Evolutionary conservation across 2,329 filamentous ascomycete genomes (phyloP).

Genomic region (Rhexocercosporidium sp.): DNA sequence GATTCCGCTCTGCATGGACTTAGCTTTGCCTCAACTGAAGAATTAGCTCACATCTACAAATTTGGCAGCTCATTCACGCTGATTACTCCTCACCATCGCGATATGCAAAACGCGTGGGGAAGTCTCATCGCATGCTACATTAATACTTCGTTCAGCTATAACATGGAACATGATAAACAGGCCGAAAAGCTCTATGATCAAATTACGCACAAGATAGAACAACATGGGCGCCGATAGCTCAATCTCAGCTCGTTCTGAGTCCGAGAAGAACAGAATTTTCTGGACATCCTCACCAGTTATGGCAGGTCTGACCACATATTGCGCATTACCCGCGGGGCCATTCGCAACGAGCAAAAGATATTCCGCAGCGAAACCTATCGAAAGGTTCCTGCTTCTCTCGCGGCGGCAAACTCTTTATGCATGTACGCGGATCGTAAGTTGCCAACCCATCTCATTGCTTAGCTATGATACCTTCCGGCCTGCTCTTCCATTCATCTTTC

Average conservation of each 20-base stretch:
- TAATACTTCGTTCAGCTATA: background rate
- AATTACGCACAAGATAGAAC: background rate
- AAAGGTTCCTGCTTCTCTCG: background rate
- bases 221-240: background rate
- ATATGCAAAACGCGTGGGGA: background rate
- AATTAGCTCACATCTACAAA: background rate
- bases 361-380: background rate
- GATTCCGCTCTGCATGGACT: background rate
- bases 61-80: background rate
- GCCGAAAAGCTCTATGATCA: background rate
- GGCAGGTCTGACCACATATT: too few species aligned
- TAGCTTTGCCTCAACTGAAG: background rate
- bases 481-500: background rate
- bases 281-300: background rate
- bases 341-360: background rate
- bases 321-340: too few species aligned
- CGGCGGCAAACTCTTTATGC: background rate
- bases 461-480: background rate
- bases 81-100: background rate
- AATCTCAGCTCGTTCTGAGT: background rate
- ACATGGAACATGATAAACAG: background rate
- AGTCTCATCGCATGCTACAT: background rate
- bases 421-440: background rate
- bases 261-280: background rate
- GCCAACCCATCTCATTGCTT: background rate